Percentiles rank a stretch among this genome's conserved stretches.
These are phyloP conservation scores for Thermothielavioides terrestris DNA, from an alignment of 495 filamentous ascomycete genomes.

Conservation along the genomic window DNA sequence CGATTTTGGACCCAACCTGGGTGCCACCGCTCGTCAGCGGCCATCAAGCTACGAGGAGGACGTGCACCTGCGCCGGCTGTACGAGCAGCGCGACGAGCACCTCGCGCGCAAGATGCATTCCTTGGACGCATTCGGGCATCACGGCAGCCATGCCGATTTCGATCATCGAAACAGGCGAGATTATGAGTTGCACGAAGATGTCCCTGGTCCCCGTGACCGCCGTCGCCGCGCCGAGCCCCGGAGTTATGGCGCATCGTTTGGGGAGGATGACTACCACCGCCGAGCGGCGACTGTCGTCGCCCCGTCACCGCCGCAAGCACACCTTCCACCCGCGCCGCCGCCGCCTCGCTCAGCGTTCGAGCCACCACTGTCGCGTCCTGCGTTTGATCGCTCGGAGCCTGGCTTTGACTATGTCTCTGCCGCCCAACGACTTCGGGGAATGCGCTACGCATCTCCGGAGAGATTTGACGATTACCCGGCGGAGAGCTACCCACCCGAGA, in stretches of 20 bases:
- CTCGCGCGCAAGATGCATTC: slow-evolving; percentile 45
- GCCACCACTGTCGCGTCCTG: slow-evolving; percentile 22
- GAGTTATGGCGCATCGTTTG: slow-evolving; percentile 4
- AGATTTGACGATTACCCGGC: slow-evolving; percentile 11
- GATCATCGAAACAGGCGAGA: slow-evolving; percentile 1
- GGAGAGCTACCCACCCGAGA: slow-evolving; percentile 5
- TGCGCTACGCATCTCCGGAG: slow-evolving; percentile 23
- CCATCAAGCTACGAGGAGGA: slow-evolving; percentile 47
- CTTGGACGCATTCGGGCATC: slow-evolving; percentile 35
- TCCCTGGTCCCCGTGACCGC: slow-evolving; percentile 30
- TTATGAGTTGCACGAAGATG: slow-evolving; percentile 25
- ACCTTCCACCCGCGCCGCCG: slow-evolving; percentile 20
- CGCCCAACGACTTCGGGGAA: slow-evolving; percentile 23
- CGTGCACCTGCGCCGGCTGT: slow-evolving; percentile 38
- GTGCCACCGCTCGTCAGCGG: slow-evolving; percentile 22
- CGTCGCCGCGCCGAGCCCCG: slow-evolving; percentile 25
- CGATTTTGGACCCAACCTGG: slow-evolving; percentile 11
- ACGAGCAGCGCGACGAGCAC: slow-evolving; percentile 50
- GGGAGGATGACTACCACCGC: slow-evolving; percentile 37
- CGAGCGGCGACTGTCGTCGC: slow-evolving; percentile 33
- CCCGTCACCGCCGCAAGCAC: slow-evolving; percentile 25
- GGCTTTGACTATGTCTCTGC: slow-evolving; percentile 31
- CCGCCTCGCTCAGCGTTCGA: slow-evolving; percentile 24
- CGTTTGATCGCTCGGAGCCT: slow-evolving; percentile 28
- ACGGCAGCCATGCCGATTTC: slow-evolving; percentile 5